Base-by-base conservation (phyloP, 495 filamentous ascomycete species). In the Podospora didyma region DNA sequence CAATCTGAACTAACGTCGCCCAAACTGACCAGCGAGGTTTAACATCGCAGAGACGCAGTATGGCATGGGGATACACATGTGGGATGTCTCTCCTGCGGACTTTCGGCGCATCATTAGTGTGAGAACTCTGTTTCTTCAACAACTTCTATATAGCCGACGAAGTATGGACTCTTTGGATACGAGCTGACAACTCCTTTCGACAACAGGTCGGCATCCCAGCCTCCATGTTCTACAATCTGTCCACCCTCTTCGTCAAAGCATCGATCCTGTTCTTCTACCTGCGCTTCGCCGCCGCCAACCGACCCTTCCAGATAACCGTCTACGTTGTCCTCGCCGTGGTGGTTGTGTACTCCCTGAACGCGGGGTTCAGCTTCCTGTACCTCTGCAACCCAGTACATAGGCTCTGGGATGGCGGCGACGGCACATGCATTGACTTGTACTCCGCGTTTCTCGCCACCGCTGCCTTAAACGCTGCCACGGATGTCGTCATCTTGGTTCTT, bases 221-320 rank as follows among this genome's bases (percentile, higher is more conserved):
- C 35, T 42, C 57, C 23, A 51, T 62, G n/a, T 44, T 61, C 23
- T 68, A 65, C 42, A 58, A 58, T 50, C 49, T 69, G 19, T 46
- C 59, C 2, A 64, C 66, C 3, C 66, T 72, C 53, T 69, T 69
- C 50, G 51, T 64, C 49, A 71, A 71, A 51, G 26, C 52, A 12
- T 62, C 69, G 11, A 68, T 71, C 24, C 52, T 71, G 3, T 51
- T 58, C 24, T 64, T 71, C 56, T 71, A 64, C 54, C 65, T 65
- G 6, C 62, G 60, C n/a, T 67, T 69, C 53, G 26, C 56, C 9
- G 22, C 52, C 22, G 55, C 35, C 12, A 45, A 63, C 19, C 42
- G 48, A 0, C 19, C 35, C 1, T 65, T 69, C 53, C 58, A 60
- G 10, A 44, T 63, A 22, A 61, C 61, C 22, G 57, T 67, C 6